A percentile compares a stretch with the other conserved stretches of the same genome.
phyloP scores from a whole-genome alignment of 2,329 filamentous ascomycete species.

The Elsinoe australis region DNA sequence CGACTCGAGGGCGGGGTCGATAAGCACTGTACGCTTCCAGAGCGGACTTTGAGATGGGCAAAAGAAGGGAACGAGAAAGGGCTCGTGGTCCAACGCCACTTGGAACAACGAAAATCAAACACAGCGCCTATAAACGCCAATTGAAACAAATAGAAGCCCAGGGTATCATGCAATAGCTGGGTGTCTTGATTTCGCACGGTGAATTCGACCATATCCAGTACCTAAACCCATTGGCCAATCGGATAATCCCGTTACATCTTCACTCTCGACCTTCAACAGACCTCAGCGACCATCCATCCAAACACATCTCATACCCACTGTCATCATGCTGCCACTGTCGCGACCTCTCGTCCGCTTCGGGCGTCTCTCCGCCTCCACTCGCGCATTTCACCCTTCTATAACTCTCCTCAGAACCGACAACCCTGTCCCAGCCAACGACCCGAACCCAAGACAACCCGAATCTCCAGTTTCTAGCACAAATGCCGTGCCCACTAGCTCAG shows the following conservation, averaged over 20 bases:
- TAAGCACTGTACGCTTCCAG: no score
- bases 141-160: no score
- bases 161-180: no score
- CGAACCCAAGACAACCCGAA: conserved; percentile 42
- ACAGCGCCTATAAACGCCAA: no score
- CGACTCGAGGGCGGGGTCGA: no score
- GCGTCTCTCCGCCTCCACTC: conserved; percentile 1
- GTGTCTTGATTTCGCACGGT: no score
- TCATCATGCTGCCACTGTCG: conserved; percentile 2
- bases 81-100: no score
- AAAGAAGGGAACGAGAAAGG: no score
- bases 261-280: neutral
- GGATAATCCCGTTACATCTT: conserved; percentile 10
- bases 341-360: conserved; percentile 5
- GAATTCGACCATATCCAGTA: no score
- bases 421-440: conserved; percentile 57
- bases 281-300: neutral
- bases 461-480: conserved; percentile 53
- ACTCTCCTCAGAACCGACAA: conserved; percentile 29
- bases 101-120: no score
- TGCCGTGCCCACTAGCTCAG: conserved; percentile 47
- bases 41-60: no score
- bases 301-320: neutral
- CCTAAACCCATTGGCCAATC: conserved; percentile 14
- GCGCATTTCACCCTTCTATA: conserved; percentile 23